Evolutionary conservation across 306 rosid genomes (phyloP), one percentile per base, ranked within the genome.

Genomic region (Malus sylvestris): DNA sequence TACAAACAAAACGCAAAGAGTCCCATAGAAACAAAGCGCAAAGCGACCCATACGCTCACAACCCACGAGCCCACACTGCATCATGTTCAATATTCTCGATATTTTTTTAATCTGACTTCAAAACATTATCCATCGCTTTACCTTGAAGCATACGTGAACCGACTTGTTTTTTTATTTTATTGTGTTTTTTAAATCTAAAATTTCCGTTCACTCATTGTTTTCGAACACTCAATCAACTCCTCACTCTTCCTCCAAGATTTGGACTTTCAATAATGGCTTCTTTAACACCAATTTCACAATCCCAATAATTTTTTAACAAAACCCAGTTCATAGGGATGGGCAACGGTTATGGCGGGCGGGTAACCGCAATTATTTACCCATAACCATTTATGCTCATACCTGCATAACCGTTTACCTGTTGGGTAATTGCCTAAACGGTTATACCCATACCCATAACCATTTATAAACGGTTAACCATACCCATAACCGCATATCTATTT

Each of bases 191-290:
- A 5, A 69, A 72, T 67, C 40, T 55, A 13, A 16, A 27, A 30
- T 0, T 85, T 83, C 30, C 90, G 84, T 87, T 78, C 84, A 86
- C 94, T 70, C 77, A 59, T 78, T 75, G 46, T 53, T 46, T 29
- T 58, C 65, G 4, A 77, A 68, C 63, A 44, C 51, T 69, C 27
- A 18, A 67, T 25, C 60, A 8, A 25, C 14, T 38, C 71, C 27
- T 29, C 25, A 40, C 20, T 23, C 40, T 59, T 38, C 27, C 61
- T 63, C 38, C 68, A 51, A 20, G 42, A 4, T 11, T 63, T 42
- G 40, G 27, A 13, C 35, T 15, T 29, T 20, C 32, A 18, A 3
- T 18, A 27, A 94, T 95, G 99, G 96, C 97, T 78, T 92, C 97
- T 73, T 73, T 85, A 14, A 67, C 77, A 20, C 80, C 85, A 16